Base-by-base conservation (phyloP, 805 yeast genomes). In the Yarrowia sp. region DNA sequence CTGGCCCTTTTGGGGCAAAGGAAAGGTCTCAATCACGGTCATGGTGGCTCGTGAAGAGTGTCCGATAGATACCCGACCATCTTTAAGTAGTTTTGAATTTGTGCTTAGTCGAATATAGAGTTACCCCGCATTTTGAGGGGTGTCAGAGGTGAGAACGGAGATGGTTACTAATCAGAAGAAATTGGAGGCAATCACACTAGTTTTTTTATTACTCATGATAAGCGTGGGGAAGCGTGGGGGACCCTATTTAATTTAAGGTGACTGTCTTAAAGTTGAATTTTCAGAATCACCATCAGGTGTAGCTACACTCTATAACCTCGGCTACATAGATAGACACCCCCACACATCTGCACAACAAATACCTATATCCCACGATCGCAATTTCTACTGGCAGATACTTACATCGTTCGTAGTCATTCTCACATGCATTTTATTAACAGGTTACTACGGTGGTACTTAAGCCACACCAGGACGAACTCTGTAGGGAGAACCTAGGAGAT, bases 1-100 rank as follows among this genome's bases (percentile, higher is more conserved):
- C 43, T 60, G 65, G 33, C 65, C 65, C 19, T 44, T 60, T 60
- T 24, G 24, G 33, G 65, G 65, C 14, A 60, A 42, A 1, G 65
- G 65, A 24, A 60, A 60, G 3, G 65, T 33, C 7, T 17, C 65
- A 17, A 60, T 20, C 12, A 55, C 47, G 13, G 61, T 9, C 61
- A 55, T 55, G 44, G 33, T 17, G 30, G 24, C 15, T 38, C 33
- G 15, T 34, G 53, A 33, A 15, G 38, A 13, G 55, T 34, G 7
- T 30, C 56, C 30, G 42, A 34, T 8, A 7, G 3, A 9, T 19
- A 3, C 1, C 30, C 33, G 40, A 9, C 15, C 40, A 7, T 10
- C 9, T 50, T 34, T 52, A 52, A 34, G 14, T 50, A 34, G 14
- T 30, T 46, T 24, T 7, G 50, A 46, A 24, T 44, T 44, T 44